Evolutionary conservation across 352 stramenopile species (phyloP).

Genomic region (Phytophthora meadii): DNA sequence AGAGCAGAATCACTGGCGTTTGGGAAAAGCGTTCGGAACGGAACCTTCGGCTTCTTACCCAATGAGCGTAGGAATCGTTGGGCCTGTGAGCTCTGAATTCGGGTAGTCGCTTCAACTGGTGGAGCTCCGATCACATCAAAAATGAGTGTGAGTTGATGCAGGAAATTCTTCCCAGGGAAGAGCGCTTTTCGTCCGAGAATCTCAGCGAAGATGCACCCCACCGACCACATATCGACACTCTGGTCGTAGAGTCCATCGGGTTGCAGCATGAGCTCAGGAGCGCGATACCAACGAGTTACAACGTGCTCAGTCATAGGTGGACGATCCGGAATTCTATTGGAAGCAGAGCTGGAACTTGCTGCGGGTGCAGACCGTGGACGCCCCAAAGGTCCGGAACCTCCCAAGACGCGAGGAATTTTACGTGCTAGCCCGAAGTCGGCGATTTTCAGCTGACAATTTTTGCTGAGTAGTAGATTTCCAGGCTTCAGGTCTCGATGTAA

Average conservation of each 20-base stretch:
- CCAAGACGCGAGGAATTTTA: constrained; percentile 47
- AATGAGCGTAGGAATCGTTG: constrained; percentile 76
- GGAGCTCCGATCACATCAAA: constrained; percentile 81
- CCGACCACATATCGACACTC: constrained; percentile 93
- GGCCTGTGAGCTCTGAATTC: constrained; percentile 78
- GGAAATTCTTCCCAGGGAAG: constrained; percentile 83
- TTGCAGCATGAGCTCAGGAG: constrained; percentile 92
- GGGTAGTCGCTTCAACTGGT: constrained; percentile 42
- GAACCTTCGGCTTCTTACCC: constrained; percentile 60
- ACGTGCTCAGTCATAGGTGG: constrained; percentile 85
- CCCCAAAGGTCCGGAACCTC: constrained; percentile 18
- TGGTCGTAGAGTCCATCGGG: constrained; percentile 88
- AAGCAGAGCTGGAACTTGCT: constrained; percentile 14
- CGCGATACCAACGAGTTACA: constrained; percentile 92
- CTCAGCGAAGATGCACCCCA: constrained; percentile 86
- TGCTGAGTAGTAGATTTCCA: constrained; percentile 82
- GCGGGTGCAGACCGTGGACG: constrained; percentile 61
- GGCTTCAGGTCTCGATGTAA: constrained; percentile 87
- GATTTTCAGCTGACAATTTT: constrained; percentile 84
- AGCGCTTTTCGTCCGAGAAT: constrained; percentile 78
- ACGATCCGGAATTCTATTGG: constrained; percentile 25
- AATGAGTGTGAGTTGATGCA: constrained; percentile 82
- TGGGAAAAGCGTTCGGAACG: constrained; percentile 62
- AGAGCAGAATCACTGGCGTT: constrained; percentile 57
- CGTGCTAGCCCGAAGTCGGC: constrained; percentile 80